Evolutionary conservation across 257 asterid species (phyloP).

Genomic region (Penstemon eatonii): DNA sequence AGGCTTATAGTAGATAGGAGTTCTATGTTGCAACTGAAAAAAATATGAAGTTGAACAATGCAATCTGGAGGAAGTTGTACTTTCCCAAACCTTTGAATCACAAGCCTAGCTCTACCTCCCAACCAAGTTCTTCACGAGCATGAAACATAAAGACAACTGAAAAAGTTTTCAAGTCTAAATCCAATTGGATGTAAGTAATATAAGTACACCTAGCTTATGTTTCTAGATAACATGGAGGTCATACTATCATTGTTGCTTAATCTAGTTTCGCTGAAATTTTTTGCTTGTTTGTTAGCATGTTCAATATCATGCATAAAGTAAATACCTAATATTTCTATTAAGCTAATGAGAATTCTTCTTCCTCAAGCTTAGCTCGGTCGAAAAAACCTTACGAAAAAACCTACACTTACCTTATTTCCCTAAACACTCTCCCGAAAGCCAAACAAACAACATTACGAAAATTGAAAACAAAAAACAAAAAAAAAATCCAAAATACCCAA

Average conservation of each 20-base stretch:
- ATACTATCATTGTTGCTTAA: background rate
- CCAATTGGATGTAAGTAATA: background rate
- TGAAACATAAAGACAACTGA: too few relatives aligned
- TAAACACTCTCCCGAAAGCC: too few relatives aligned
- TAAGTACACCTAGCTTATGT: background rate
- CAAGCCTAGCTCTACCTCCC: background rate
- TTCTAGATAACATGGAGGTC: background rate
- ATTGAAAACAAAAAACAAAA: too few relatives aligned
- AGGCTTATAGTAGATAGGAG: background rate
- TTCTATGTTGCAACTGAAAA: background rate
- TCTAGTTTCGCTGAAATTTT: background rate
- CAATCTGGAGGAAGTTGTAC: background rate
- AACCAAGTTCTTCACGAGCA: background rate
- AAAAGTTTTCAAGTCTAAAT: background rate
- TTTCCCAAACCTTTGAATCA: background rate
- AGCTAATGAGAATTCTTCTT: too few relatives aligned
- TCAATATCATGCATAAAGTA: background rate
- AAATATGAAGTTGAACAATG: background rate
- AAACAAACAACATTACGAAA: too few relatives aligned
- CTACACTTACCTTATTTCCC: too few relatives aligned
- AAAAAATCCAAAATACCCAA: too few relatives aligned
- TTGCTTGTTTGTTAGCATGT: background rate
- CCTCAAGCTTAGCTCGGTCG: background rate
- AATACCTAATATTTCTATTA: too few relatives aligned
- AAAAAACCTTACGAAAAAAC: too few relatives aligned